Evolutionary conservation across 441 rosid species (phyloP).

Genomic region (Biscutella auriculata): DNA sequence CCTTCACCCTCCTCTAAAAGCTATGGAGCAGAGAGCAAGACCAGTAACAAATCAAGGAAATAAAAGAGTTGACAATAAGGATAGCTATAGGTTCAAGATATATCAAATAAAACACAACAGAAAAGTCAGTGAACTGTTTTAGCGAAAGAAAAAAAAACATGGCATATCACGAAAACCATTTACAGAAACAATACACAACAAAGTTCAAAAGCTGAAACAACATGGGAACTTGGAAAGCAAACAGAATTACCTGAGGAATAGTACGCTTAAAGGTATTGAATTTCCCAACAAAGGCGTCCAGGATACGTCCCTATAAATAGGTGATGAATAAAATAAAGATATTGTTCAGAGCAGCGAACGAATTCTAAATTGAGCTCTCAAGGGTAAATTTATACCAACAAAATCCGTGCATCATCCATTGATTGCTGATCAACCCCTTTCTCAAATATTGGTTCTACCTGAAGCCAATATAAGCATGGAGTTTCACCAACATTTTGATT

Average conservation of each 20-base stretch:
- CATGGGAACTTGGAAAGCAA: not conserved
- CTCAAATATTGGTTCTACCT: slow-evolving; percentile 98
- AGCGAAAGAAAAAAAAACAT: not conserved
- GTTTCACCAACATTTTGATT: not conserved
- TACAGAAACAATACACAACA: not conserved
- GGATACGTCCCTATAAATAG: slow-evolving; percentile 59
- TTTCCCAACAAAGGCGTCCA: slow-evolving; percentile 99
- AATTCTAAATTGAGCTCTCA: slow-evolving; percentile 6
- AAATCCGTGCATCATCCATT: slow-evolving; percentile 88
- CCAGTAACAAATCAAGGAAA: slow-evolving; percentile 11
- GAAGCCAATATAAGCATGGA: slow-evolving; percentile 20
- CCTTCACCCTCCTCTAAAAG: slow-evolving; percentile 88
- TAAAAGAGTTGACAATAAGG: slow-evolving; percentile 17
- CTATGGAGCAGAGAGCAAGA: slow-evolving; percentile 27
- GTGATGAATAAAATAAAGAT: slow-evolving; percentile 9
- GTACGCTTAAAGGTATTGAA: slow-evolving; percentile 91
- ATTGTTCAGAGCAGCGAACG: slow-evolving; percentile 6
- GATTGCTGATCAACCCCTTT: slow-evolving; percentile 86
- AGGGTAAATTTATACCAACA: slow-evolving; percentile 45
- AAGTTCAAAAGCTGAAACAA: slow-evolving; percentile 1
- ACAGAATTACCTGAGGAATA: slow-evolving; percentile 77
- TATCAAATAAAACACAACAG: slow-evolving; percentile 1
- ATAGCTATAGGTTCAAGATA: slow-evolving; percentile 4
- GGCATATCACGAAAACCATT: slow-evolving; percentile 5
- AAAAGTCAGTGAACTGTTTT: not conserved